These are phyloP conservation scores for Coniophora puteana DNA, from an alignment of 1,284 basidiomycete species.

Conservation along the genomic window DNA sequence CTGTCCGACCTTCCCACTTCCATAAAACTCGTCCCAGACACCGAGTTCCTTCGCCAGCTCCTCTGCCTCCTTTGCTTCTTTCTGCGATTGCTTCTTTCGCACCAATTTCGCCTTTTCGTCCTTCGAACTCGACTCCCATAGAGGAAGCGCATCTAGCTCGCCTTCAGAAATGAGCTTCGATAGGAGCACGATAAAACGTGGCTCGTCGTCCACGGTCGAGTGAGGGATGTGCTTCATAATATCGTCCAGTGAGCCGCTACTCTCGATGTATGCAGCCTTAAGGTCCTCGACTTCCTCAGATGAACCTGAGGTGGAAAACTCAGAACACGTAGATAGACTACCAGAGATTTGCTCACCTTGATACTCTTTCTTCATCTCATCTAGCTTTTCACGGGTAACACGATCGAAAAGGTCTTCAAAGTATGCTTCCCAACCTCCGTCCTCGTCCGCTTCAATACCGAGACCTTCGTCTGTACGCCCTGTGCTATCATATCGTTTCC, in stretches of 20 bases:
- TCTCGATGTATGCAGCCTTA: constrained; percentile 64
- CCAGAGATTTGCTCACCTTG: too few relatives aligned
- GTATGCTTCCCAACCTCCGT: constrained; percentile 86
- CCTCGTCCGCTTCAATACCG: constrained; percentile 71
- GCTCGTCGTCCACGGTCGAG: constrained; percentile 77
- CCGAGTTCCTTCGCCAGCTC: constrained; percentile 83
- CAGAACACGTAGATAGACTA: constrained; percentile 7
- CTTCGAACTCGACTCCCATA: constrained; percentile 71
- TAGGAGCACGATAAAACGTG: constrained; percentile 73
- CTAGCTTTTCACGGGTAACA: constrained; percentile 80
- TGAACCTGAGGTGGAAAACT: constrained; percentile 54
- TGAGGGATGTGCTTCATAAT: constrained; percentile 87
- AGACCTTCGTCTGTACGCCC: constrained; percentile 81
- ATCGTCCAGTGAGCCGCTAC: constrained; percentile 67
- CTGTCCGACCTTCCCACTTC: constrained; percentile 68
- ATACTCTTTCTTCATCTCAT: constrained; percentile 89
- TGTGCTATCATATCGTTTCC: constrained; percentile 76
- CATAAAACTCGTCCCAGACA: constrained; percentile 95
- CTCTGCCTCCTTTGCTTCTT: constrained; percentile 86
- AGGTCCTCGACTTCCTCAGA: constrained; percentile 80
- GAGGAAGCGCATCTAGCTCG: constrained; percentile 50
- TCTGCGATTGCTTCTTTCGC: constrained; percentile 69
- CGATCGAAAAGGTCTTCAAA: constrained; percentile 86
- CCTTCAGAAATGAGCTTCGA: constrained; percentile 63
- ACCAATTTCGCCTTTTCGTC: constrained; percentile 77